Evolutionary conservation across 2,329 filamentous ascomycete species (phyloP).

Genomic region (Colletotrichum sp.): DNA sequence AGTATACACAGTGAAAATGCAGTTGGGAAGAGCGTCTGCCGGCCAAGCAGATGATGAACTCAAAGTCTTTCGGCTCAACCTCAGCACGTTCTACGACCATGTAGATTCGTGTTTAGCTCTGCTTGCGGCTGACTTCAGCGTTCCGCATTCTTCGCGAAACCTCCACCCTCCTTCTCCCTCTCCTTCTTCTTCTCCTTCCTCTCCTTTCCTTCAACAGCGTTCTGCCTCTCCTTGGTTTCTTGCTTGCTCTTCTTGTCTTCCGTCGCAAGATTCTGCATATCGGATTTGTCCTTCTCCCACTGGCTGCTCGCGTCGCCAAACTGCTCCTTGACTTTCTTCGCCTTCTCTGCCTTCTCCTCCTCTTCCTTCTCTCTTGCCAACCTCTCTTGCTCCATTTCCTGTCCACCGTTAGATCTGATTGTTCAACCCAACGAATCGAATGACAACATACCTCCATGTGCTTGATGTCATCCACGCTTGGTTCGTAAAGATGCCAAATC

Average conservation of each 20-base stretch:
- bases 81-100: neutral
- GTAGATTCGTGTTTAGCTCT: neutral
- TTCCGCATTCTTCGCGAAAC: neutral
- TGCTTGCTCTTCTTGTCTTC: conserved; percentile 50
- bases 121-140: neutral
- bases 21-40: neutral
- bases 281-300: conserved; percentile 89
- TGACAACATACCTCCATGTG: conserved; percentile 79
- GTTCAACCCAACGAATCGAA: neutral
- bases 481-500: conserved; percentile 99
- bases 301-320: conserved; percentile 79
- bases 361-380: conserved; percentile 82
- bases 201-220: neutral
- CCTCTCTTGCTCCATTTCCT: conserved; percentile 94
- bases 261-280: conserved; percentile 72
- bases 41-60: neutral
- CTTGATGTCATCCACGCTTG: conserved; percentile 94
- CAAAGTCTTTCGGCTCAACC: neutral
- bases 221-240: neutral
- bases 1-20: neutral
- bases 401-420: conserved; percentile 20
- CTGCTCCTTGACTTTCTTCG: conserved; percentile 79
- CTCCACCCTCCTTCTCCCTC: neutral
- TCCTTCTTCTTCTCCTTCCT: neutral
- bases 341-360: conserved; percentile 71